Evolutionary conservation across 1,284 basidiomycete species (phyloP), one percentile per base, ranked within the genome.

Genomic region (Coniferiporia sulphurascens): DNA sequence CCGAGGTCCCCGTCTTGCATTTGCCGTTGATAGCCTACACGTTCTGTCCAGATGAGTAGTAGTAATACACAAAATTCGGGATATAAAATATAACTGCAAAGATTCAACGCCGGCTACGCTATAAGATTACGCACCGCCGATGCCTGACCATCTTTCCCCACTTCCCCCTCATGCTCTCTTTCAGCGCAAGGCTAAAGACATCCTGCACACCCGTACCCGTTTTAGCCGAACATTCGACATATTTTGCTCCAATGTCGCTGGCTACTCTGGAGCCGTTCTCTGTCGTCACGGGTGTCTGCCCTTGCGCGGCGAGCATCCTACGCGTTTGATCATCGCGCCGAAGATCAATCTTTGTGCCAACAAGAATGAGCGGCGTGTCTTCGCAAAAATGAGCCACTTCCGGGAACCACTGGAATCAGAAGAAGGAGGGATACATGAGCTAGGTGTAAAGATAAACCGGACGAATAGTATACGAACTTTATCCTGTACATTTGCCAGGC

Each of bases 381-480:
- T 95, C 92, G 78, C 95, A 98, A 70, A 98, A 99, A 74, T 99
- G 97, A 44, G 92, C 88, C 61, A 99, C 93, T 76, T 99, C 96
- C 32, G 95, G 95, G 73, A 89, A 93, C 96, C 96, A 99, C 93
- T 96, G 71, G 13, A 59, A 49, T 38, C 58, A 17, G 48, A 17
- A 15, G 17, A 22, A 54, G 9, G 15, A 12, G 21, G 41, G 27
- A 19, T 56, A 41, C 9, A 48, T 52, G 22, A 45, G 8, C 22
- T 43, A 38, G 15, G 52, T 48, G 9, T 56, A 48, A 51, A 53
- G 56, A 22, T 27, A 27, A 27, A 27, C 27, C 27, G 27, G 46
- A 44, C 66, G 17, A 44, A 52, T 17, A 49, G 44, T 61, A 49
- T 36, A 66, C 80, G 61, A 59, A 89, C 90, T 81, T 94, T 93